A percentile compares a stretch with the other conserved stretches of the same genome.
Conservation (phyloP, 768 basidiomycete genomes). For the Lentinula raphanica region DNA sequence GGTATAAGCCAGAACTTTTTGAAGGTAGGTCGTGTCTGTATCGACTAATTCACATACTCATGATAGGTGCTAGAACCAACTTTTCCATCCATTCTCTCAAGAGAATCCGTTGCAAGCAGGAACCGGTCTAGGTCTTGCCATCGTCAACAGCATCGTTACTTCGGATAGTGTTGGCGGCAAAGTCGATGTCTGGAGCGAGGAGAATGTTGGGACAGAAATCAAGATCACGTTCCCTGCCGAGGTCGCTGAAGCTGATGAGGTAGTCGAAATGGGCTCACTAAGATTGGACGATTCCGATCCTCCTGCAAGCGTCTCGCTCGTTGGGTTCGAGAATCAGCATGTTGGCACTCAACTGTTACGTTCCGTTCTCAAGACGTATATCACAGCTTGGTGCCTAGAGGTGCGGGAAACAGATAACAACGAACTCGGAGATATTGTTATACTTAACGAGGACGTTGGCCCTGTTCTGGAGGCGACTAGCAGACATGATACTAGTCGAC, state of each 20-base stretch:
- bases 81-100: conserved; percentile 97
- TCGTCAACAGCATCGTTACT: conserved; percentile 87
- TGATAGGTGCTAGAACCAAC: conserved; percentile 57
- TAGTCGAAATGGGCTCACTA: conserved; percentile 42
- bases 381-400: conserved; percentile 69
- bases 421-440: conserved; percentile 63
- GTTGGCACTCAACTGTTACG: conserved; percentile 65
- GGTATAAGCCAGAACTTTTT: conserved; percentile 92
- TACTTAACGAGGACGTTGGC: conserved; percentile 74
- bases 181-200: conserved; percentile 91
- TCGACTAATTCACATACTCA: background rate
- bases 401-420: conserved; percentile 29
- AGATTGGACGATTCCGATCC: conserved; percentile 32
- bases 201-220: conserved; percentile 88
- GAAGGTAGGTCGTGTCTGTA: conserved; percentile 44
- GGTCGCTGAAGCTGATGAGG: conserved; percentile 35
- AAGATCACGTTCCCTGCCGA: conserved; percentile 81
- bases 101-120: conserved; percentile 92
- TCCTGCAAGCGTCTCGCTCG: conserved; percentile 56
- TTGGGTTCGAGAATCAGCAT: conserved; percentile 64
- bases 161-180: conserved; percentile 85
- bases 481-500: conserved; percentile 49
- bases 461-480: conserved; percentile 54
- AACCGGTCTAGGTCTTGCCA: conserved; percentile 90
- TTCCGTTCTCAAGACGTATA: conserved; percentile 58